Base-by-base conservation (phyloP, 2,329 filamentous ascomycete genomes). In the Huntiella omanensis region DNA sequence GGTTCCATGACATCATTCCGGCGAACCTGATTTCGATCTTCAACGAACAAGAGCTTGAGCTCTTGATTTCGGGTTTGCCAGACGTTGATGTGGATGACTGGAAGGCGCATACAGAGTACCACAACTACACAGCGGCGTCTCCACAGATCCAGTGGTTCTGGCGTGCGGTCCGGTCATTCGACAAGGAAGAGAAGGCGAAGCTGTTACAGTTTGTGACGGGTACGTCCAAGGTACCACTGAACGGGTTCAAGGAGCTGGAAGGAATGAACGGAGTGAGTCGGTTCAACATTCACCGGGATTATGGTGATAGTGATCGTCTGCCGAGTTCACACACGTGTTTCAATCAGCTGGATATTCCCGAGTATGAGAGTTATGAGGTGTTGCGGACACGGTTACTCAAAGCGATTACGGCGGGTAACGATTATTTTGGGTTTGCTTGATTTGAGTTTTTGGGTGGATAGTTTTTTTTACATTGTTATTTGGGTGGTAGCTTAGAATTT, bases 91-190 rank as follows among this genome's bases (percentile, higher is more conserved):
- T 96, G 36, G 91, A 98, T 57, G 91, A 98, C 64, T 98, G 91
- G 91, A 95, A 94, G 73, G 86, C 83, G 64, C 94, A 95, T 63
- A 93, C 88, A 2, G 92, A 98, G 59, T 96, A 98, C 56, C 88
- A 96, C 64, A 96, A 96, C 62, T 98, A 98, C 66, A 85, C 77
- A 4, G 80, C 84, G 32, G 88, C 87, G 0, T 95, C 91, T 3
- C 83, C 85, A 39, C 92, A 98, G 60, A 94, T 98, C 50, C 87
- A 96, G 61, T 98, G 91, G 91, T 98, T 98, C 75, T 98, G 91
- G 91, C 81, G 92, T 57, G 91, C 91, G 19, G 77, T 98, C 38
- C 80, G 91, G 55, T 94, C 87, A 4, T 98, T 95, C 58, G 92
- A 96, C 67, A 96, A 96, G 66, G 92, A 98, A 66, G 92, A 98